Evolutionary conservation across 305 asterid genomes (phyloP), one percentile per base, ranked within the genome.

Genomic region (Fraxinus platypoda): DNA sequence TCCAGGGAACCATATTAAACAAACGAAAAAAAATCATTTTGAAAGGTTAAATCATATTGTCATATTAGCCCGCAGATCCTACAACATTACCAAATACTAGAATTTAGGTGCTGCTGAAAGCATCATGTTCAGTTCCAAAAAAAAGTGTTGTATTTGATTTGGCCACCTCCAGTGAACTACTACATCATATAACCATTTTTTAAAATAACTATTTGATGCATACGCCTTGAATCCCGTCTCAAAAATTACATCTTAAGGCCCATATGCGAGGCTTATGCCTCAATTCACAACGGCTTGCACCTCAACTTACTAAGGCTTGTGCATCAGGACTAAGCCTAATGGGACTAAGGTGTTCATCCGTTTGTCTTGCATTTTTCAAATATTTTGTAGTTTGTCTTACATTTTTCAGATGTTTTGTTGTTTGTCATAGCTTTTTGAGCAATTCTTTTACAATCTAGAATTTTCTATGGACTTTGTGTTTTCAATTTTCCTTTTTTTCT

Each of bases 1-100:
- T 79, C 28, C 11, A 70, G 25, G 78, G 23, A 78, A 80, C 66
- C 74, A 78, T 64, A 78, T 74, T 74, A 86, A 68, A 37, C 80
- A 68, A 79, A 35, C 78, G 64, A 66, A 70, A 25, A 28, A 17
- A 23, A 33, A 15, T 5, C 57, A 33, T 81, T 8, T 70, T 23
- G 59, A 76, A 30, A 33, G 41, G 54, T 31, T 37, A 72, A 72
- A 9, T 21, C 23, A 79, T 13, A 37, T 17, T 25, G 33, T 13
- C 4, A 46, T 21, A 64, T 17, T 38, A 13, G 70, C 30, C 49
- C 34, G 54, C n/a, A 46, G 34, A 52, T 19, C 26, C 11, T 34
- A 66, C 30, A 77, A 30, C 77, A 82, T 31, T 49, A 59, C 19
- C 72, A 74, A 76, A 80, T 35, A 80, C 38, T 78, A 72, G 54